Conservation (phyloP, 139 green algal genomes). For the Auxenochlorella protothecoides region DNA sequence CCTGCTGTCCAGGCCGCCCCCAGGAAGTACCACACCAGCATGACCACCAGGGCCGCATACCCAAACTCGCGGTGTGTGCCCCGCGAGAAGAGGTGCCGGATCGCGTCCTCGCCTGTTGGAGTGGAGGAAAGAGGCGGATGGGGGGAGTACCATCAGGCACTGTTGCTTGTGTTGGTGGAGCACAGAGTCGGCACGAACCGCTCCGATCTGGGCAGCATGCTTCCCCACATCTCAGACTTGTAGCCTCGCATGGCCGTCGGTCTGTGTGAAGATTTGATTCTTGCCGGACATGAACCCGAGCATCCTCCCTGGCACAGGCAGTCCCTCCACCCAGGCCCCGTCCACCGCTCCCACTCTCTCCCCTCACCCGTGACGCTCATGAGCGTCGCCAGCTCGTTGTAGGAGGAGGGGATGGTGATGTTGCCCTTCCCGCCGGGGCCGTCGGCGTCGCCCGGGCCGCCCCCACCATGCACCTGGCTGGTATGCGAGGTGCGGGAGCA, state of each 20-base stretch:
- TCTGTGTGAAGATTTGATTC: too few relatives aligned
- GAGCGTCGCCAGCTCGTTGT: slow-evolving; percentile 83
- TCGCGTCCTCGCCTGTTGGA: slow-evolving; percentile 62
- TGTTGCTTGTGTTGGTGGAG: too few relatives aligned
- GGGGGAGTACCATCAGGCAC: background rate
- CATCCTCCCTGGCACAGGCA: too few relatives aligned
- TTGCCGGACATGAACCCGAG: too few relatives aligned
- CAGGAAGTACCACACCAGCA: slow-evolving; percentile 63
- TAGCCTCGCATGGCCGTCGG: too few relatives aligned
- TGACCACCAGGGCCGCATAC: slow-evolving; percentile 52
- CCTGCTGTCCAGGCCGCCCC: slow-evolving; percentile 25
- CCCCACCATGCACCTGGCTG: slow-evolving; percentile 4
- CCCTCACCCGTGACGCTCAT: slow-evolving; percentile 57
- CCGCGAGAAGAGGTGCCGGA: slow-evolving; percentile 69
- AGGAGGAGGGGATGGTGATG: slow-evolving; percentile 32
- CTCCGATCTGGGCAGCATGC: background rate
- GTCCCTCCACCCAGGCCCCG: background rate
- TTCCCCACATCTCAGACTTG: background rate
- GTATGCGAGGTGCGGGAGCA: slow-evolving; percentile 25
- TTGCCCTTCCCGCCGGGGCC: slow-evolving; percentile 9
- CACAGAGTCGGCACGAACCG: too few relatives aligned
- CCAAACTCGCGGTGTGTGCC: slow-evolving; percentile 74
- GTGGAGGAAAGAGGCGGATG: background rate
- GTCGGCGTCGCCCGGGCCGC: background rate
- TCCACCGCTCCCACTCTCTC: background rate